phyloP scores from a whole-genome alignment of 345 rosid genomes.

The Euphorbia tirucalli region DNA sequence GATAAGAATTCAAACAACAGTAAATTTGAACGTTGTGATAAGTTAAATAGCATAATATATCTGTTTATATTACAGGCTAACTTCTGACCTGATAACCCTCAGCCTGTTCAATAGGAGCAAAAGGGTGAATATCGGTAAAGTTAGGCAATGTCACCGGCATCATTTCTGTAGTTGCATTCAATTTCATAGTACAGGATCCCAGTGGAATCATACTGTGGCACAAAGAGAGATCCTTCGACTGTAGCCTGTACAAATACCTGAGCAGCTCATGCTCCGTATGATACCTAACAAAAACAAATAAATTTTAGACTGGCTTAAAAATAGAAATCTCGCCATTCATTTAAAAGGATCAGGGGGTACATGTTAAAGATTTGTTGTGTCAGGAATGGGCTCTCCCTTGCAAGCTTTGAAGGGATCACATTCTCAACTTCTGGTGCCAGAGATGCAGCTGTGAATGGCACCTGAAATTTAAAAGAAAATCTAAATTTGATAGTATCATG shows the following conservation, averaged over 20 bases:
- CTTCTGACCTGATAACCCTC: slow-evolving; percentile 76
- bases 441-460: slow-evolving; percentile 79
- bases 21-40: background rate
- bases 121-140: slow-evolving; percentile 89
- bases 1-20: slow-evolving; percentile 18
- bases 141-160: slow-evolving; percentile 94
- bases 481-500: background rate
- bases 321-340: slow-evolving; percentile 14
- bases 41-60: background rate
- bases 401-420: slow-evolving; percentile 64
- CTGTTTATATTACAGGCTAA: slow-evolving; percentile 1
- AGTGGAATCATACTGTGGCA: slow-evolving; percentile 99
- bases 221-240: slow-evolving; percentile 87
- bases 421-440: slow-evolving; percentile 77
- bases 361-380: slow-evolving; percentile 82
- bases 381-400: slow-evolving; percentile 74
- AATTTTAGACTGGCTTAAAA: slow-evolving; percentile 25
- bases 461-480: slow-evolving; percentile 42
- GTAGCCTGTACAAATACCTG: slow-evolving; percentile 70
- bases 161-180: slow-evolving; percentile 98
- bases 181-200: slow-evolving; percentile 98
- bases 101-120: slow-evolving; percentile 80
- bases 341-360: slow-evolving; percentile 38
- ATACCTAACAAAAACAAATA: slow-evolving; percentile 44
- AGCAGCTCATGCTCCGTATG: slow-evolving; percentile 97